Percentiles rank a stretch among this genome's conserved stretches.
These are phyloP conservation scores for Talaromyces sp. DNA, from an alignment of 2,329 filamentous ascomycete species.

Conservation along the genomic window DNA sequence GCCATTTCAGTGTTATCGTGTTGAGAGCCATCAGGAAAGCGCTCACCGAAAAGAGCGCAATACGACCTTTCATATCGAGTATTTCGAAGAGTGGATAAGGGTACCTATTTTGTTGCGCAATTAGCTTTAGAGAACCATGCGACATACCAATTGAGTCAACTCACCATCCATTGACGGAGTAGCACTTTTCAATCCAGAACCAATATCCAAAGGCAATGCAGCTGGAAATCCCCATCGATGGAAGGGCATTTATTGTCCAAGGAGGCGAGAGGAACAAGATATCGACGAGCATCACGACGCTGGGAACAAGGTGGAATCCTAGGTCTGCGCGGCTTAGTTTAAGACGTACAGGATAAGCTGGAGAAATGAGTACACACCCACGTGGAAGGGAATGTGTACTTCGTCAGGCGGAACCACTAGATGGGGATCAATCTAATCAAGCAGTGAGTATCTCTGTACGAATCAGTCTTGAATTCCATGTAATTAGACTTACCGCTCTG, in stretches of 20 bases:
- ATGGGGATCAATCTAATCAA: slow-evolving; percentile 39
- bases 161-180: slow-evolving; percentile 56
- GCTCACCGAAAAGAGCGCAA: slow-evolving; percentile 65
- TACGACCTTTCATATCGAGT: slow-evolving; percentile 62
- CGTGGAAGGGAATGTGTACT: slow-evolving; percentile 31
- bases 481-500: slow-evolving; percentile 36
- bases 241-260: slow-evolving; percentile 54
- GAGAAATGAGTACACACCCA: slow-evolving; percentile 28
- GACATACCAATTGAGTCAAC: slow-evolving; percentile 19
- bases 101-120: slow-evolving; percentile 52
- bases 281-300: slow-evolving; percentile 53
- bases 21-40: slow-evolving; percentile 68
- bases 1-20: slow-evolving; percentile 64
- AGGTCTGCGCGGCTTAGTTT: slow-evolving; percentile 34
- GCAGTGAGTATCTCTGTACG: slow-evolving; percentile 10
- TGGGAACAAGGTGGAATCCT: slow-evolving; percentile 51
- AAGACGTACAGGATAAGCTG: neutral
- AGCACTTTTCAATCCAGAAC: slow-evolving; percentile 63
- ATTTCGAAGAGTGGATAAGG: slow-evolving; percentile 80
- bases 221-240: slow-evolving; percentile 49
- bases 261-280: slow-evolving; percentile 58
- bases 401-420: slow-evolving; percentile 50
- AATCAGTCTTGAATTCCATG: neutral
- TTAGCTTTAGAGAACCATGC: slow-evolving; percentile 18
- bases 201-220: slow-evolving; percentile 58